These are phyloP conservation scores for Penicillium sclerotiorum DNA, from an alignment of 2,329 filamentous ascomycete genomes.

Conservation along the genomic window DNA sequence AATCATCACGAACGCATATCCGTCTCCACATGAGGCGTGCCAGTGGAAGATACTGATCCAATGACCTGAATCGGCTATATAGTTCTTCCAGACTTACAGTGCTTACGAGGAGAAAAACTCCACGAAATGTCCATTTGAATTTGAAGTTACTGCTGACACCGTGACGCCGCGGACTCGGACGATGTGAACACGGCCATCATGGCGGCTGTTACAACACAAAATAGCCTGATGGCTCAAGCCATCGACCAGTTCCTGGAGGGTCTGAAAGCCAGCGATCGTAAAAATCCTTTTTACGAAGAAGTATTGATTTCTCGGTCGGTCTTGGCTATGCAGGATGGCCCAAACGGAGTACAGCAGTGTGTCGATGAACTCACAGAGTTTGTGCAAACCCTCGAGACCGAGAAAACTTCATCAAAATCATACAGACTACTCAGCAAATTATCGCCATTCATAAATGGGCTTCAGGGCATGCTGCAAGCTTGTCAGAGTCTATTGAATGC, in stretches of 20 bases:
- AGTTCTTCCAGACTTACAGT: not conserved
- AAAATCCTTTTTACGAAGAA: not conserved
- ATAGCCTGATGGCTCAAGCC: not conserved
- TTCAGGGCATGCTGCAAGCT: not conserved
- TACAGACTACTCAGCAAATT: not conserved
- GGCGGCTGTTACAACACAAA: too few relatives aligned
- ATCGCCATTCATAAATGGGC: not conserved
- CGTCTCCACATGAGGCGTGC: not conserved
- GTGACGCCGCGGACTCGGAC: too few relatives aligned
- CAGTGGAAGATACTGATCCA: not conserved
- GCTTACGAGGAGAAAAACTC: not conserved
- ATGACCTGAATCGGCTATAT: not conserved
- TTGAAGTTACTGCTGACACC: too few relatives aligned
- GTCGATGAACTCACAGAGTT: not conserved
- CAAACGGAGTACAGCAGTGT: not conserved
- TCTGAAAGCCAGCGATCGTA: not conserved
- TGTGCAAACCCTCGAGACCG: not conserved
- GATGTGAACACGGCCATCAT: not conserved
- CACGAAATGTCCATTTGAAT: not conserved
- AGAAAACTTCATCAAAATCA: not conserved
- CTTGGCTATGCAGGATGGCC: not conserved
- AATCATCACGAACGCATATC: not conserved
- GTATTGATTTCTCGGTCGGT: not conserved
- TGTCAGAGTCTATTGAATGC: slow-evolving; percentile 1
- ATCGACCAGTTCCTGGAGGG: not conserved